Percentiles rank a stretch among this genome's conserved stretches.
Conservation (phyloP, 139 green algal species). For the Chlamydomonas sp. region DNA sequence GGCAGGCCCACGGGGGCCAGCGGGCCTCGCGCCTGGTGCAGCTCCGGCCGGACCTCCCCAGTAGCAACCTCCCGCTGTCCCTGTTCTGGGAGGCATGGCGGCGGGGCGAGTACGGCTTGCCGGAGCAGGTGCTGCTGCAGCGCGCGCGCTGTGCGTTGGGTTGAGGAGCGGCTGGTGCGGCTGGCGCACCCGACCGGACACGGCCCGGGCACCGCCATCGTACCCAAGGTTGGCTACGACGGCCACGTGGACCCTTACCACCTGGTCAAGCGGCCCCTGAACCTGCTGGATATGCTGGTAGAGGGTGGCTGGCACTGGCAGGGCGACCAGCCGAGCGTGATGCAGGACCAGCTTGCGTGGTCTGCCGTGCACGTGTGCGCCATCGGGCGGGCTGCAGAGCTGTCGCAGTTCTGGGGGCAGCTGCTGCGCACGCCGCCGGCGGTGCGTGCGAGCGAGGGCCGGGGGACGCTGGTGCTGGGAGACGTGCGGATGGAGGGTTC, state of each 20-base stretch:
- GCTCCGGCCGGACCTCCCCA: too few relatives aligned
- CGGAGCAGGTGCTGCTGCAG: not conserved
- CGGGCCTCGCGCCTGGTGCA: too few relatives aligned
- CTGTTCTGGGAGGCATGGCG: too few relatives aligned
- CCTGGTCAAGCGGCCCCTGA: too few relatives aligned
- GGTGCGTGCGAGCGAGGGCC: not conserved
- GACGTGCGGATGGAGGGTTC: not conserved
- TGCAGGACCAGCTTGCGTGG: not conserved
- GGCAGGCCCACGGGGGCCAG: too few relatives aligned
- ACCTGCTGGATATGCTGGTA: too few relatives aligned
- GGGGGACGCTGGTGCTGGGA: slow-evolving; percentile 9
- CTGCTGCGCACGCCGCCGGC: not conserved
- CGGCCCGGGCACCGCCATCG: too few relatives aligned
- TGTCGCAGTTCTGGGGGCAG: slow-evolving; percentile 10
- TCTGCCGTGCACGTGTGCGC: not conserved
- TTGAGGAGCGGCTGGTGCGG: slow-evolving; percentile 26
- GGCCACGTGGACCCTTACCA: too few relatives aligned
- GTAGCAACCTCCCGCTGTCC: too few relatives aligned
- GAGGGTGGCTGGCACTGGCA: too few relatives aligned
- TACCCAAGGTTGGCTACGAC: too few relatives aligned
- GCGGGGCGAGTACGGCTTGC: not conserved
- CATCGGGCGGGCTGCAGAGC: not conserved
- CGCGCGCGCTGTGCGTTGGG: slow-evolving; percentile 7
- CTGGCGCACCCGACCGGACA: not conserved
- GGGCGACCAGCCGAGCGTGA: too few relatives aligned